Evolutionary conservation across 768 basidiomycete genomes (phyloP).

Genomic region (Kwoniella dejecticola): DNA sequence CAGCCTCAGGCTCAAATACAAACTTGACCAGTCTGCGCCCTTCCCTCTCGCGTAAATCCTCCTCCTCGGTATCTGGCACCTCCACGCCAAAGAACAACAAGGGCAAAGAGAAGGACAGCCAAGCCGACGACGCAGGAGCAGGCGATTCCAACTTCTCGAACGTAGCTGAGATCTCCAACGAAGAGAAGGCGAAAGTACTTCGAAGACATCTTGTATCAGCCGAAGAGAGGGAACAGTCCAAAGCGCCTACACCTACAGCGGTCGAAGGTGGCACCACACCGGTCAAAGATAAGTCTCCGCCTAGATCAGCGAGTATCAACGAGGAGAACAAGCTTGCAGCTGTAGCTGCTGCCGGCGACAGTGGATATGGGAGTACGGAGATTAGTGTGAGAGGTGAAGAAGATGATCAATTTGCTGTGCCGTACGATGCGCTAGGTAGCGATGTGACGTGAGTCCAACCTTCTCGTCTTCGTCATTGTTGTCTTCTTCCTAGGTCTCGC

Average conservation of each 20-base stretch:
- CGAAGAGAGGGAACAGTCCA: constrained; percentile 62
- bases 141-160: constrained; percentile 41
- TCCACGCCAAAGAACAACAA: constrained; percentile 16
- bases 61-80: constrained; percentile 6
- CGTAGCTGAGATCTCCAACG: constrained; percentile 63
- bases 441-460: constrained; percentile 93
- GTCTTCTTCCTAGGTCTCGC: neutral
- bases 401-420: constrained; percentile 78
- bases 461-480: neutral
- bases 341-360: constrained; percentile 2
- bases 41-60: neutral
- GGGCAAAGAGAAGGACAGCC: constrained; percentile 3
- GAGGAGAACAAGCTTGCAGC: neutral
- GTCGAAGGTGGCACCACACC: constrained; percentile 31
- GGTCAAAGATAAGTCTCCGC: neutral
- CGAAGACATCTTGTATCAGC: constrained; percentile 76
- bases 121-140: neutral
- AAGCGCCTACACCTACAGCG: constrained; percentile 37
- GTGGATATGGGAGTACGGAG: constrained; percentile 25
- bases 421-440: constrained; percentile 80
- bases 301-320: neutral
- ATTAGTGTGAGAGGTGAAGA: constrained; percentile 57
- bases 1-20: constrained; percentile 2
- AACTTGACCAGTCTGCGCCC: constrained; percentile 3
- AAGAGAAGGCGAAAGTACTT: constrained; percentile 80